phyloP scores from a whole-genome alignment of 2,329 filamentous ascomycete species.

The Pseudogymnoascus sp. region DNA sequence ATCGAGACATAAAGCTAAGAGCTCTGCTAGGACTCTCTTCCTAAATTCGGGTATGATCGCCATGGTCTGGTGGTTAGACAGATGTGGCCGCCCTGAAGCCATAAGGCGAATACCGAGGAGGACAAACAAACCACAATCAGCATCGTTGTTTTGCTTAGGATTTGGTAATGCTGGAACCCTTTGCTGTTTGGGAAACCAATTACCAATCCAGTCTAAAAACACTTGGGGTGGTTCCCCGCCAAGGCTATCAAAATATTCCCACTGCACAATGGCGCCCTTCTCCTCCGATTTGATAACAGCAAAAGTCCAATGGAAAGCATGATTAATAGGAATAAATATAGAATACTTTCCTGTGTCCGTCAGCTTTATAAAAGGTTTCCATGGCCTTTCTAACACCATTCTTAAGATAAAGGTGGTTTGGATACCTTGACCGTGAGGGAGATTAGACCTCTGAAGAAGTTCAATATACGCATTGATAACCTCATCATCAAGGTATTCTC shows the following conservation, averaged over 20 bases:
- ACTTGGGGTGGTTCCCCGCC: background rate
- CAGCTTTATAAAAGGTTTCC: slow-evolving; percentile 9
- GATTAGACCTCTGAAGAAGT: slow-evolving; percentile 13
- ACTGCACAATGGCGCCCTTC: slow-evolving; percentile 9
- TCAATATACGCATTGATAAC: slow-evolving; percentile 17
- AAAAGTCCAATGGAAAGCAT: slow-evolving; percentile 11
- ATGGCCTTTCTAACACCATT: slow-evolving; percentile 5
- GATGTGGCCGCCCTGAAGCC: slow-evolving; percentile 10
- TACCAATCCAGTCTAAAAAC: slow-evolving; percentile 9
- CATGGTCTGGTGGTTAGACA: slow-evolving; percentile 8
- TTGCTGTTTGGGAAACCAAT: slow-evolving; percentile 1
- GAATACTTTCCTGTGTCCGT: slow-evolving; percentile 13
- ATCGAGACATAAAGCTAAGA: slow-evolving; percentile 15
- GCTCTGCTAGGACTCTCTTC: slow-evolving; percentile 15
- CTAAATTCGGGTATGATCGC: slow-evolving; percentile 13
- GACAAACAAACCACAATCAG: slow-evolving; percentile 14
- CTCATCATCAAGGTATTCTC: slow-evolving; percentile 14
- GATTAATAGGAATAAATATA: slow-evolving; percentile 14
- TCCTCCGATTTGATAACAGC: slow-evolving; percentile 13
- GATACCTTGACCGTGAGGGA: slow-evolving; percentile 9
- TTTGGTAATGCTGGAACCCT: background rate
- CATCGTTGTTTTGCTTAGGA: slow-evolving; percentile 10
- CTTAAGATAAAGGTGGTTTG: slow-evolving; percentile 8
- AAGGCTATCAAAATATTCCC: slow-evolving; percentile 14
- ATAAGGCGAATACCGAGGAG: slow-evolving; percentile 14